A percentile compares a stretch with the other conserved stretches of the same genome.
These are phyloP conservation scores for Kockovaella imperatae DNA, from an alignment of 768 basidiomycete species.

Conservation along the genomic window DNA sequence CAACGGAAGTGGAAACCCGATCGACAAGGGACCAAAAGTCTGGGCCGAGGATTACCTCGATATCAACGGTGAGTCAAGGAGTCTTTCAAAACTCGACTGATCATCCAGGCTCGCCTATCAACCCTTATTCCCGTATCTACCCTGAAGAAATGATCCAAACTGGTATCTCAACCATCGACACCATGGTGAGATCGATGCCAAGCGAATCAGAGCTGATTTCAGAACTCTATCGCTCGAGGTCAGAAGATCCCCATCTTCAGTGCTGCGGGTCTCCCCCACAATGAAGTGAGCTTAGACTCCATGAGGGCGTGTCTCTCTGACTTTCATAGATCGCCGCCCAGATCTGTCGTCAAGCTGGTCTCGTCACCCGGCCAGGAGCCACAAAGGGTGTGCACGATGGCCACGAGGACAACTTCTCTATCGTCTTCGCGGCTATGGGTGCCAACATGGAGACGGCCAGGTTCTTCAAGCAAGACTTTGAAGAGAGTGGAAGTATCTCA, in stretches of 20 bases:
- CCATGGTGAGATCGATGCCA: constrained; percentile 30
- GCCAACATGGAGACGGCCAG: constrained; percentile 99
- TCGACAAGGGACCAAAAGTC: constrained; percentile 96
- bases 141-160: constrained; percentile 99
- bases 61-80: constrained; percentile 71
- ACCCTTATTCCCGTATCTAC: constrained; percentile 69
- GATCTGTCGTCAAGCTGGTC: constrained; percentile 97
- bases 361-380: constrained; percentile 75
- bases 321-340: constrained; percentile 83
- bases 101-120: constrained; percentile 82
- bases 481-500: constrained; percentile 95
- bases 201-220: constrained; percentile 2
- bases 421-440: constrained; percentile 99
- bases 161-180: constrained; percentile 80
- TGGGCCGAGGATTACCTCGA: constrained; percentile 99
- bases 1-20: constrained; percentile 96
- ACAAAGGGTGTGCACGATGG: constrained; percentile 97
- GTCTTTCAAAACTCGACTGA: neutral
- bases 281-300: constrained; percentile 60
- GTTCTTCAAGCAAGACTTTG: constrained; percentile 99
- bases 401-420: constrained; percentile 99
- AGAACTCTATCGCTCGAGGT: constrained; percentile 91
- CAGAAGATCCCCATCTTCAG: constrained; percentile 99
- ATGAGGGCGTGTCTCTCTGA: constrained; percentile 6
- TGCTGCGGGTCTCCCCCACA: constrained; percentile 92